Evolutionary conservation across 768 basidiomycete genomes (phyloP), one percentile per base, ranked within the genome.

Genomic region (Tylopilus felleus): DNA sequence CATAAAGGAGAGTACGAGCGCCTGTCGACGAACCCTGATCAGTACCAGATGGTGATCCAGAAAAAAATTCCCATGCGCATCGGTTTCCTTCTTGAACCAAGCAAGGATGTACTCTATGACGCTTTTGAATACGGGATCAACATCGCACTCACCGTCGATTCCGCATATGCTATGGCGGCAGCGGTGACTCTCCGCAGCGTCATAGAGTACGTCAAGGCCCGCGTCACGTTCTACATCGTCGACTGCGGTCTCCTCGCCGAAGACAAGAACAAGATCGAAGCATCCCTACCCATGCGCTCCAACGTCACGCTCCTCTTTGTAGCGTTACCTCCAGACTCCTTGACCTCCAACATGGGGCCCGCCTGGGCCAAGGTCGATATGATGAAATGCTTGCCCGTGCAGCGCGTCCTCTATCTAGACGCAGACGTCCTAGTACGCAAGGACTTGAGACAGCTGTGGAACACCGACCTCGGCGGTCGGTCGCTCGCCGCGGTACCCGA

Each of bases 281-380:
- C 53, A 14, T 71, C 74, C 8, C 25, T 75, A 19, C 65, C 70
- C 7, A 28, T 35, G 6, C 49, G 52, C 12, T 46, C 63, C 2
- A 57, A 75, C 22, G 60, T 72, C 33, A 80, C 78, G 0, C 55
- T 81, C n/a, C 57, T 71, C 21, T 82, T 82, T 59, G 48, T 81
- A 45, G 38, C 54, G 5, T 66, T 78, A 9, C 75, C 74, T 16
- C 44, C 57, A 17, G 59, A 65, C 29, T 62, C 71, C 39, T 55
- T 74, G 38, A 53, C 68, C 6, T 51, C 48, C 5, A 57, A 59
- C 22, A 49, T 68, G 56, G 74, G 75, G 8, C 36, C 69, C 2
- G 61, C 66, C 0, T 83, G 81, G 80, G 78, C 76, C 8, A 83
- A 82, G 63, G 49, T 83, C 23, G 80, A 80, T 50, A 68, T 81